A percentile compares a stretch with the other conserved stretches of the same genome.
These are phyloP conservation scores for Kentomonas sorsogonicus DNA, from an alignment of 208 protist genomes.

Conservation along the genomic window DNA sequence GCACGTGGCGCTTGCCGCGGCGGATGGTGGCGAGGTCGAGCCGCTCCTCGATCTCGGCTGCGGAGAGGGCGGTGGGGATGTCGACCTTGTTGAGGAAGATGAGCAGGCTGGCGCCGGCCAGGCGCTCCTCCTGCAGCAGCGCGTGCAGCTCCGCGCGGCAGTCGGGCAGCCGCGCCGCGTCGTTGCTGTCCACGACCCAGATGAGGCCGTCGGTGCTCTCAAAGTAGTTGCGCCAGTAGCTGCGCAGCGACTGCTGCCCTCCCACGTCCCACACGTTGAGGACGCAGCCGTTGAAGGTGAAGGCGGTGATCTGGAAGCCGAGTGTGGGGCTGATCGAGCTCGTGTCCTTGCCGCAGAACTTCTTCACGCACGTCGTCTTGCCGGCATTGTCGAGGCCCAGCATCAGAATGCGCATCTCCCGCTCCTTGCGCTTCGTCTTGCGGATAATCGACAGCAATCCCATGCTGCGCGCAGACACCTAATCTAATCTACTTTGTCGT, in stretches of 20 bases:
- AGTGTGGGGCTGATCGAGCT: conserved; percentile 96
- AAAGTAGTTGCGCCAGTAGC: conserved; percentile 98
- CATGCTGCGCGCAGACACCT: conserved; percentile 88
- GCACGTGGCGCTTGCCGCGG: conserved; percentile 88
- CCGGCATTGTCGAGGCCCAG: conserved; percentile 95
- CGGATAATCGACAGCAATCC: conserved; percentile 97
- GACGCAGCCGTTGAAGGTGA: conserved; percentile 94
- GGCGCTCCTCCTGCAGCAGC: conserved; percentile 94
- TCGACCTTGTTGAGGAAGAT: conserved; percentile 99
- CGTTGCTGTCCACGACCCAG: conserved; percentile 97
- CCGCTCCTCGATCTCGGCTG: conserved; percentile 55
- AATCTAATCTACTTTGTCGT: too few relatives aligned
- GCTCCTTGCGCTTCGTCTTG: conserved; percentile 98
- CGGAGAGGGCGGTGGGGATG: conserved; percentile 75
- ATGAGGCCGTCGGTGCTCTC: conserved; percentile 95
- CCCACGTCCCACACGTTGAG: conserved; percentile 99
- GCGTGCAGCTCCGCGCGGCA: conserved; percentile 93
- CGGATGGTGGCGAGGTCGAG: conserved; percentile 79
- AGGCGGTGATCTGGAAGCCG: conserved; percentile 99
- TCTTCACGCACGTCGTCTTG: conserved; percentile 99
- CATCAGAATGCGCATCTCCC: conserved; percentile 98
- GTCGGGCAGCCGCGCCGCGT: conserved; percentile 84
- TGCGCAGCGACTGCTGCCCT: conserved; percentile 98
- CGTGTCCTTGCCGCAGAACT: conserved; percentile 98
- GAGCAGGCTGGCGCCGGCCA: conserved; percentile 97